A percentile compares a stretch with the other conserved stretches of the same genome.
Conservation (phyloP, 164 flowering plant species). For the Piper longum region DNA sequence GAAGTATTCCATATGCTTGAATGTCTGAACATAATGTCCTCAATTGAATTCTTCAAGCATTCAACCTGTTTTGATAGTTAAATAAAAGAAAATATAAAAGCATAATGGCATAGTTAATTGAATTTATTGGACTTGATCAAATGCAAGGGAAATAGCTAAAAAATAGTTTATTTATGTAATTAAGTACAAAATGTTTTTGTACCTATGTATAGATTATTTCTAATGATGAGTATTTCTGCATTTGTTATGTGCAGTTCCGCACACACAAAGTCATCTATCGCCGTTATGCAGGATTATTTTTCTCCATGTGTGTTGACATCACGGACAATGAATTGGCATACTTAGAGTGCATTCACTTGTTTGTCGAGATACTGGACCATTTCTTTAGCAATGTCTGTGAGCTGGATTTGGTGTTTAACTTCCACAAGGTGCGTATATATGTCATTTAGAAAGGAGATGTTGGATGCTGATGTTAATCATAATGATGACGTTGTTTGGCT, state of each 20-base stretch:
- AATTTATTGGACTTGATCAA: too few species aligned
- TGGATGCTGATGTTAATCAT: background rate
- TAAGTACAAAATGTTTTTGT: too few species aligned
- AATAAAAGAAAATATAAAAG: too few species aligned
- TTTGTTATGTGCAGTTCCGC: slow-evolving; percentile 59
- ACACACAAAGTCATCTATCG: slow-evolving; percentile 96
- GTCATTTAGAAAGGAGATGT: background rate
- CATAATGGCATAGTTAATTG: too few species aligned
- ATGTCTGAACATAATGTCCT: too few species aligned
- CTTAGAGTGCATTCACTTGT: slow-evolving; percentile 88
- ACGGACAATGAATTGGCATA: slow-evolving; percentile 96
- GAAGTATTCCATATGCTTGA: too few species aligned
- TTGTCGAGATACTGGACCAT: slow-evolving; percentile 98
- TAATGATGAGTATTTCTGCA: background rate
- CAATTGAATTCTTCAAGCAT: too few species aligned
- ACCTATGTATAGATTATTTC: background rate
- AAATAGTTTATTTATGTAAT: too few species aligned
- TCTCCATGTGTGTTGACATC: slow-evolving; percentile 93
- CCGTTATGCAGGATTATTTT: slow-evolving; percentile 93
- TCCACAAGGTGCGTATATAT: slow-evolving; percentile 69
- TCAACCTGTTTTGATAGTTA: too few species aligned
- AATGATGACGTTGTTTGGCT: background rate
- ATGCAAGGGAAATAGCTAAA: too few species aligned
- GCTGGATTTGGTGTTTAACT: slow-evolving; percentile 97
- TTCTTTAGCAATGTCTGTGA: slow-evolving; percentile 99